These are phyloP conservation scores for Candida dajiaensis DNA, from an alignment of 805 yeast species.

Conservation along the genomic window DNA sequence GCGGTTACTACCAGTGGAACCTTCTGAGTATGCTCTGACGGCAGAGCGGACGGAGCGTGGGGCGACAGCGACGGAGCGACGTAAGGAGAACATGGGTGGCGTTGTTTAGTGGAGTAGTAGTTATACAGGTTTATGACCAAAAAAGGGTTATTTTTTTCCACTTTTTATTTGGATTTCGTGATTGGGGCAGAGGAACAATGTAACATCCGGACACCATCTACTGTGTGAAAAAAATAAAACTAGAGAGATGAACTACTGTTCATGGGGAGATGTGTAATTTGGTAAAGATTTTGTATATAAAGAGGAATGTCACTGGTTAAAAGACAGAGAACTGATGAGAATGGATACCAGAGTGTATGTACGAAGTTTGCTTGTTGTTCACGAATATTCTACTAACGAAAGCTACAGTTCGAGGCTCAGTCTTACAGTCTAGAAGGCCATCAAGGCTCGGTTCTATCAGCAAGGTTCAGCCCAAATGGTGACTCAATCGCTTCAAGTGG, in stretches of 20 bases:
- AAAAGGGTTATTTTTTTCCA: slow-evolving; percentile 1
- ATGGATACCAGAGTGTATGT: not conserved
- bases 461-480: slow-evolving; percentile 49
- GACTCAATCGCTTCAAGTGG: slow-evolving; percentile 57
- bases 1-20: slow-evolving; percentile 57
- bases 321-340: slow-evolving; percentile 23
- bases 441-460: slow-evolving; percentile 45
- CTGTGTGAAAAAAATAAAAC: not conserved
- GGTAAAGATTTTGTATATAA: no score
- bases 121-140: not conserved
- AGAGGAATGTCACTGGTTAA: slow-evolving; percentile 34
- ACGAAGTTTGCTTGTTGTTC: not conserved
- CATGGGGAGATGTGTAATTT: no score
- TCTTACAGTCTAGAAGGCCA: slow-evolving; percentile 43
- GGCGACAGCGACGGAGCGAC: slow-evolving; percentile 32
- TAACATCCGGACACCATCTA: slow-evolving; percentile 14
- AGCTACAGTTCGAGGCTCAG: slow-evolving; percentile 11
- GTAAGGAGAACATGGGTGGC: slow-evolving; percentile 22
- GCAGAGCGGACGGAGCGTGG: slow-evolving; percentile 17
- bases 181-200: slow-evolving; percentile 12
- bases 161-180: slow-evolving; percentile 6
- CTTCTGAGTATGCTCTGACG: slow-evolving; percentile 40
- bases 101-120: not conserved
- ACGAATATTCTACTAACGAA: slow-evolving; percentile 3
- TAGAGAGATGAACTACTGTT: no score